Evolutionary conservation across 768 basidiomycete genomes (phyloP).

Genomic region (Lactarius tabidus): DNA sequence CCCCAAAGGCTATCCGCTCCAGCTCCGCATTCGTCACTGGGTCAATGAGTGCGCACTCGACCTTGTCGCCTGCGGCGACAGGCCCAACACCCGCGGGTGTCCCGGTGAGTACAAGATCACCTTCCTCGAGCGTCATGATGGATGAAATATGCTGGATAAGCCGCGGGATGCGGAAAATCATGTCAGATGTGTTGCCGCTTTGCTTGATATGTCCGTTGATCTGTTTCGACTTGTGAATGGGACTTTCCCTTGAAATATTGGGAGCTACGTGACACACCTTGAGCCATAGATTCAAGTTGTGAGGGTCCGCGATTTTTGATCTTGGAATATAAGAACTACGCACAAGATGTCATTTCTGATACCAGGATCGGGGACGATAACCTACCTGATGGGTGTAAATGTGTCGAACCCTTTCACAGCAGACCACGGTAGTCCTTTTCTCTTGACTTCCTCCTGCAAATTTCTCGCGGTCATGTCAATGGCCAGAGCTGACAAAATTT

Average conservation of each 20-base stretch:
- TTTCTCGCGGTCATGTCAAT: constrained; percentile 98
- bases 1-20: constrained; percentile 59
- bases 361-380: neutral
- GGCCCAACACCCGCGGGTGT: constrained; percentile 91
- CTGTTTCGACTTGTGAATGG: constrained; percentile 36
- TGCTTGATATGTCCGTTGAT: constrained; percentile 84
- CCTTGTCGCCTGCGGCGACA: constrained; percentile 66
- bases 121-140: constrained; percentile 98
- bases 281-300: constrained; percentile 71
- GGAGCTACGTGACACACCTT: constrained; percentile 44
- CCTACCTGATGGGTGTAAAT: constrained; percentile 86
- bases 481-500: constrained; percentile 60
- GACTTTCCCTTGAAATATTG: neutral
- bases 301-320: constrained; percentile 59
- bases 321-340: constrained; percentile 79
- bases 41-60: constrained; percentile 69
- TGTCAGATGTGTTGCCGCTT: constrained; percentile 77
- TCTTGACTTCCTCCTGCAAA: constrained; percentile 89
- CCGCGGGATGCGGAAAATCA: constrained; percentile 89
- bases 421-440: constrained; percentile 95
- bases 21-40: constrained; percentile 49
- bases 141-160: constrained; percentile 89
- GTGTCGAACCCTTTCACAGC: constrained; percentile 96
- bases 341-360: neutral
- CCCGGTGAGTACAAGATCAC: constrained; percentile 86